phyloP scores from a whole-genome alignment of 1,284 basidiomycete genomes.

The Meripilus lineatus region DNA sequence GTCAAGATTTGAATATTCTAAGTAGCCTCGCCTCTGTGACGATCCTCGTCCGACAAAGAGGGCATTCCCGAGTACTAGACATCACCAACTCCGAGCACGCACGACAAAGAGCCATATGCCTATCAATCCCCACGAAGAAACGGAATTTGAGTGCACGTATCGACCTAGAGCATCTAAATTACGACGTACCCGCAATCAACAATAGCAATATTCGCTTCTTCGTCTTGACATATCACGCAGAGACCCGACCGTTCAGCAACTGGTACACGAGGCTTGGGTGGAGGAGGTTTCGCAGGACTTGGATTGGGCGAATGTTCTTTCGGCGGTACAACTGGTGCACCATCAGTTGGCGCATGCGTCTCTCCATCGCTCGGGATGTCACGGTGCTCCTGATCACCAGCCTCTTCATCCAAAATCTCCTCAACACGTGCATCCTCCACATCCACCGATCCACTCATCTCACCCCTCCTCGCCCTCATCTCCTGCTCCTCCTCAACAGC shows the following conservation, averaged over 20 bases:
- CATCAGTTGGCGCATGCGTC: background rate
- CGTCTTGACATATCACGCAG: conserved; percentile 88
- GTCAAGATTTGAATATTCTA: conserved; percentile 73
- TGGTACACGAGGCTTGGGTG: conserved; percentile 19
- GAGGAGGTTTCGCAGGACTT: conserved; percentile 26
- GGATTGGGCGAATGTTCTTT: conserved; percentile 11
- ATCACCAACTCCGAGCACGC: conserved; percentile 83
- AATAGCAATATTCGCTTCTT: conserved; percentile 86
- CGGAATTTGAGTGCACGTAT: background rate
- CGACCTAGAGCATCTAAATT: background rate
- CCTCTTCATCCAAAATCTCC: conserved; percentile 11
- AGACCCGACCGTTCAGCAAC: conserved; percentile 61
- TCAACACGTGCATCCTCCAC: conserved; percentile 18
- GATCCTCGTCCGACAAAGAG: conserved; percentile 81
- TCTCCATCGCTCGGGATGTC: background rate
- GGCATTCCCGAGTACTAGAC: conserved; percentile 76
- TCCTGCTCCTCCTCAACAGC: conserved; percentile 31
- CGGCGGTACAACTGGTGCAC: conserved; percentile 1
- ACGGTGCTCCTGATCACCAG: background rate
- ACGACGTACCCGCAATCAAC: conserved; percentile 84
- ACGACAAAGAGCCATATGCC: conserved; percentile 80
- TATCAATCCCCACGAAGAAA: conserved; percentile 23
- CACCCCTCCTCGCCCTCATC: conserved; percentile 31
- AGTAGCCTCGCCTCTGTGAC: conserved; percentile 77
- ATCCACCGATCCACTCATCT: conserved; percentile 17